A percentile compares a stretch with the other conserved stretches of the same genome.
phyloP scores from a whole-genome alignment of 2,329 filamentous ascomycete genomes.

The Pseudopyricularia javanii region DNA sequence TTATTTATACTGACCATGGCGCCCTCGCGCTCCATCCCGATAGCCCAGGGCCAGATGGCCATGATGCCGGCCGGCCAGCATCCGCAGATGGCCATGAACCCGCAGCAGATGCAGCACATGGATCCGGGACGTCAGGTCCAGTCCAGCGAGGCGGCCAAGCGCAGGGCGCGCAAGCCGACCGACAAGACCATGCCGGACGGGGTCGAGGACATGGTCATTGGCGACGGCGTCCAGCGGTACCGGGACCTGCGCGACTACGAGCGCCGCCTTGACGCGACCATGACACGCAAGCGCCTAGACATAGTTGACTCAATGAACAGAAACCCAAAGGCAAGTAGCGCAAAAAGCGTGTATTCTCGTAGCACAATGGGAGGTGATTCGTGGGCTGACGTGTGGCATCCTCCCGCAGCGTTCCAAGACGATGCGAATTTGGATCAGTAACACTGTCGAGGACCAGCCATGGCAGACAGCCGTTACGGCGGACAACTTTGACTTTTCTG shows the following conservation, averaged over 20 bases:
- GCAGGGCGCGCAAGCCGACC: constrained; percentile 78
- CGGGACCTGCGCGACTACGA: constrained; percentile 76
- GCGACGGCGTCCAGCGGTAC: constrained; percentile 73
- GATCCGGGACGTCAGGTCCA: constrained; percentile 21
- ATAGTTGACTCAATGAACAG: constrained; percentile 71
- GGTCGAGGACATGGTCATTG: constrained; percentile 69
- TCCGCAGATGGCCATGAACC: constrained; percentile 34
- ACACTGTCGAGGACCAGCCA: constrained; percentile 85
- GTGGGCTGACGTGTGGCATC: constrained; percentile 3
- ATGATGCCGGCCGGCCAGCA: constrained; percentile 30
- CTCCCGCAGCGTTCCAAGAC: constrained; percentile 57
- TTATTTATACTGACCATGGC: not conserved
- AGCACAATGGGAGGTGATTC: too few species aligned
- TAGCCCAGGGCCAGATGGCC: not conserved
- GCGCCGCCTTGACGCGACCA: constrained; percentile 77
- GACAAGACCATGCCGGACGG: constrained; percentile 92
- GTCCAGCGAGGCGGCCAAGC: constrained; percentile 58
- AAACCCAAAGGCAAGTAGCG: constrained; percentile 52
- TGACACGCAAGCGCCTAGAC: constrained; percentile 88
- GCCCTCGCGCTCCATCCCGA: not conserved
- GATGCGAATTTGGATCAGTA: constrained; percentile 86
- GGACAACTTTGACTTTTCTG: constrained; percentile 71
- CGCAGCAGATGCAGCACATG: constrained; percentile 32
- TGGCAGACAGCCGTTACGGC: constrained; percentile 68
- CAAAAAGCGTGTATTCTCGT: too few species aligned